Evolutionary conservation across 2,329 filamentous ascomycete genomes (phyloP).

Genomic region (Colletotrichum tropicale): DNA sequence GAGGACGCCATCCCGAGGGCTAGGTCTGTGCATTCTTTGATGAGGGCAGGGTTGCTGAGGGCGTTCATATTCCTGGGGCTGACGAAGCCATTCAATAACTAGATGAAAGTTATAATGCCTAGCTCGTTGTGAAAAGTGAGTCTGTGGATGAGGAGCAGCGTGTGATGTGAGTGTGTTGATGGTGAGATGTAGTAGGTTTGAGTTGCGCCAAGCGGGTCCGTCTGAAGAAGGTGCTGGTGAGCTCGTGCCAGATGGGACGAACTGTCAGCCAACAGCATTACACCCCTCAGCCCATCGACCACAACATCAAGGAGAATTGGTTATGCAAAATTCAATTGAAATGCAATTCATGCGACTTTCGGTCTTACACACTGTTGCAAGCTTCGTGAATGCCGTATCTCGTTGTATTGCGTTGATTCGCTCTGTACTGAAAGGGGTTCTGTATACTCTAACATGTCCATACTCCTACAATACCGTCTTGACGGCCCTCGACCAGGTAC

Average conservation of each 20-base stretch:
- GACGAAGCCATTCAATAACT: accelerated
- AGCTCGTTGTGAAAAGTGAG: neutral
- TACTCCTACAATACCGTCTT: constrained; percentile 85
- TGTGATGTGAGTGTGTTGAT: neutral
- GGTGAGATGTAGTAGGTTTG: neutral
- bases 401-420: constrained; percentile 14
- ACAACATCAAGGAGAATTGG: neutral
- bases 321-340: neutral
- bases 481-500: constrained; percentile 88
- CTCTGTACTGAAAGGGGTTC: constrained; percentile 8
- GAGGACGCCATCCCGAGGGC: neutral
- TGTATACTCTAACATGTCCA: constrained; percentile 71
- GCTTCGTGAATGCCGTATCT: neutral
- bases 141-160: neutral
- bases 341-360: neutral
- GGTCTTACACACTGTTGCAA: neutral
- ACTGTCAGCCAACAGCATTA: neutral
- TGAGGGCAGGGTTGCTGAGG: neutral
- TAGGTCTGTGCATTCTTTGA: neutral
- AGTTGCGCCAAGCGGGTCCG: constrained; percentile 4
- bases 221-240: neutral
- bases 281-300: neutral
- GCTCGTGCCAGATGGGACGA: neutral
- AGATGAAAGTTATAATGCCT: accelerated
- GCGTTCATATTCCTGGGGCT: neutral